A percentile compares a stretch with the other conserved stretches of the same genome.
These are phyloP conservation scores for Laguncularia racemosa DNA, from an alignment of 345 rosid species.

Conservation along the genomic window DNA sequence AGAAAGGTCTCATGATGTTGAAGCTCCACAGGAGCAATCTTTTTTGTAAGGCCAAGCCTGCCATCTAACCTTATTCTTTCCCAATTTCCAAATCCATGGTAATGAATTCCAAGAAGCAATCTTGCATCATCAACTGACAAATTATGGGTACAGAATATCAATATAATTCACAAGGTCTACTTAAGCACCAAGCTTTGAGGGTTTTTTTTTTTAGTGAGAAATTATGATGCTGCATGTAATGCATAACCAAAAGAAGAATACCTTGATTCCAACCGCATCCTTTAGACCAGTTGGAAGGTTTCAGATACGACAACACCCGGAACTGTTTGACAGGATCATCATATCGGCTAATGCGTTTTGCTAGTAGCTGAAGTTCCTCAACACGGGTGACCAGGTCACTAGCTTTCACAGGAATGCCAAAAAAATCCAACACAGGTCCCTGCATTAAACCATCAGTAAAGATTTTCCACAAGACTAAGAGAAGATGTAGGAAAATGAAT, in stretches of 20 bases:
- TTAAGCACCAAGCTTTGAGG: too few species aligned
- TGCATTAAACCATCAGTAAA: conserved; percentile 15
- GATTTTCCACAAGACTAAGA: not conserved
- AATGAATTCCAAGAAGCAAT: conserved; percentile 85
- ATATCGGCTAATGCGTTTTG: conserved; percentile 72
- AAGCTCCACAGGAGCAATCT: conserved; percentile 98
- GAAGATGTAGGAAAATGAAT: too few species aligned
- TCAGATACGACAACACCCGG: conserved; percentile 72
- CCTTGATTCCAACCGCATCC: conserved; percentile 99
- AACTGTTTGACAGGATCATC: conserved; percentile 84
- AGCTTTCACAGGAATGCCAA: conserved; percentile 95
- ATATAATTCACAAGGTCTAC: not conserved
- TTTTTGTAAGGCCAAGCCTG: conserved; percentile 81
- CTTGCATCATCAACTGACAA: conserved; percentile 92
- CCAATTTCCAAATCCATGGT: conserved; percentile 98
- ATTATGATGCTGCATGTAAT: not conserved
- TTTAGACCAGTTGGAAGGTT: conserved; percentile 99
- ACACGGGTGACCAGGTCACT: conserved; percentile 75
- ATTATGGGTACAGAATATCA: not conserved
- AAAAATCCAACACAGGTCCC: conserved; percentile 96
- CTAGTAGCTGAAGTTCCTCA: conserved; percentile 80
- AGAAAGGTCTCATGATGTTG: conserved; percentile 99
- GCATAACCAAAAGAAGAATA: conserved; percentile 16
- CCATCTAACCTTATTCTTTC: conserved; percentile 94
- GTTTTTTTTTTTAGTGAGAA: too few species aligned